Conservation (phyloP, 495 filamentous ascomycete genomes). For the Aspergillus funiculosus region DNA sequence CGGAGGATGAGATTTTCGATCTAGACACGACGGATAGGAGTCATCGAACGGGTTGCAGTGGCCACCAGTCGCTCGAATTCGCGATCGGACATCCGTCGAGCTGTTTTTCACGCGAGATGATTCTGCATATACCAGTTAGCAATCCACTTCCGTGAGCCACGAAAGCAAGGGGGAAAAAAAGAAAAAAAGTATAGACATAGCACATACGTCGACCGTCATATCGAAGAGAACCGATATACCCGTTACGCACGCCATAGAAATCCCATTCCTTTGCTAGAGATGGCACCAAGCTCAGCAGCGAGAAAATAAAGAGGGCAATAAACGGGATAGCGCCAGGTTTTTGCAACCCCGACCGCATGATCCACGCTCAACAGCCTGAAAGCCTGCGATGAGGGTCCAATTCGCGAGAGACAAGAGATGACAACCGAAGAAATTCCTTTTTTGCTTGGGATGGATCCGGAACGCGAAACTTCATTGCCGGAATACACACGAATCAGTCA, state of each 20-base stretch:
- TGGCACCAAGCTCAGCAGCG: constrained; percentile 34
- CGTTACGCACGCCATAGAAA: constrained; percentile 27
- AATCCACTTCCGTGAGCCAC: not conserved
- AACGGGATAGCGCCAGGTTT: constrained; percentile 39
- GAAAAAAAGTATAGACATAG: not conserved
- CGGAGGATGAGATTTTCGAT: constrained; percentile 10
- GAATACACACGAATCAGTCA: not conserved
- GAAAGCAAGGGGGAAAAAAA: not conserved
- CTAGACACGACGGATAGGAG: constrained; percentile 8
- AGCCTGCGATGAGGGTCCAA: constrained; percentile 5
- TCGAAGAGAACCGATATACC: constrained; percentile 26
- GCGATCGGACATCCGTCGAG: constrained; percentile 13
- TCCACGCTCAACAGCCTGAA: constrained; percentile 18
- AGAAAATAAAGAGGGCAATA: constrained; percentile 33
- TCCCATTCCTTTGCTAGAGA: constrained; percentile 30
- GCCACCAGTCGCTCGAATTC: constrained; percentile 3
- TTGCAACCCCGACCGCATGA: constrained; percentile 37
- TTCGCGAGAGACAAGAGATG: constrained; percentile 1
- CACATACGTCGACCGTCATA: constrained; percentile 29
- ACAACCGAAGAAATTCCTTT: constrained; percentile 7
- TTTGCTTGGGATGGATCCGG: constrained; percentile 7
- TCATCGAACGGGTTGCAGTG: constrained; percentile 16
- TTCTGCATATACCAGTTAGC: constrained; percentile 9
- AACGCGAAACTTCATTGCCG: constrained; percentile 18
- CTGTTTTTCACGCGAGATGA: constrained; percentile 18